Conservation (phyloP, 2,329 filamentous ascomycete species). For the Fusarium liriodendri region DNA sequence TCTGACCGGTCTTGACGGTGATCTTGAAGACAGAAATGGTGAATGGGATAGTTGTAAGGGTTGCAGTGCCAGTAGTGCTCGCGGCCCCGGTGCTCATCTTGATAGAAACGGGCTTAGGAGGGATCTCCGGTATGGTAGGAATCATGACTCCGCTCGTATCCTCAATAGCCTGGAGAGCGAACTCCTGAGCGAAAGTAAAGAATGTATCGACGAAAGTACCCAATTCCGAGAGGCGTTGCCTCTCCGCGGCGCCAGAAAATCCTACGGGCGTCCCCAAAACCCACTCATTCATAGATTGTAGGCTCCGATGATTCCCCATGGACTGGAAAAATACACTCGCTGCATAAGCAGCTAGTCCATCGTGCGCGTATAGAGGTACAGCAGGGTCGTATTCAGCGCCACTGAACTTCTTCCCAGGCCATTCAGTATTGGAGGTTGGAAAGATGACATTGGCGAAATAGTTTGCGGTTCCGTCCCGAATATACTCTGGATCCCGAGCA, state of each 20-base stretch:
- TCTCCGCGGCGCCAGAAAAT: not conserved
- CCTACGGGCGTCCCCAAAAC: constrained; percentile 1
- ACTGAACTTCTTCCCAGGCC: constrained; percentile 10
- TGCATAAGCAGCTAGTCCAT: not conserved
- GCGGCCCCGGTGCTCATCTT: not conserved
- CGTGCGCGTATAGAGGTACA: constrained; percentile 22
- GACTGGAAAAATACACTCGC: constrained; percentile 25
- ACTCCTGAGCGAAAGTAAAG: constrained; percentile 9
- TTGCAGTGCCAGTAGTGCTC: constrained; percentile 14
- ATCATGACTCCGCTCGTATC: constrained; percentile 17
- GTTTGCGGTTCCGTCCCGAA: constrained; percentile 24
- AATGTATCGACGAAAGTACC: not conserved
- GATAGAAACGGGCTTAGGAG: not conserved
- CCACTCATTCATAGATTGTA: constrained; percentile 1
- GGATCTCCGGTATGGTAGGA: not conserved
- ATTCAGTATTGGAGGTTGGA: constrained; percentile 15
- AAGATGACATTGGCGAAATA: constrained; percentile 32
- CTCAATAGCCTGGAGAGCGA: constrained; percentile 13
- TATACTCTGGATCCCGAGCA: not conserved
- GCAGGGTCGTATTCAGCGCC: constrained; percentile 13
- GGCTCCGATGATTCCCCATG: not conserved
- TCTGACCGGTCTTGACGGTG: not conserved
- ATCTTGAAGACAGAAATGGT: constrained; percentile 21
- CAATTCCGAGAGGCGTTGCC: constrained; percentile 12
- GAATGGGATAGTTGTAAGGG: constrained; percentile 11